Evolutionary conservation across 78 protist species (phyloP).

Genomic region (Chrysochromulina tobinii): DNA sequence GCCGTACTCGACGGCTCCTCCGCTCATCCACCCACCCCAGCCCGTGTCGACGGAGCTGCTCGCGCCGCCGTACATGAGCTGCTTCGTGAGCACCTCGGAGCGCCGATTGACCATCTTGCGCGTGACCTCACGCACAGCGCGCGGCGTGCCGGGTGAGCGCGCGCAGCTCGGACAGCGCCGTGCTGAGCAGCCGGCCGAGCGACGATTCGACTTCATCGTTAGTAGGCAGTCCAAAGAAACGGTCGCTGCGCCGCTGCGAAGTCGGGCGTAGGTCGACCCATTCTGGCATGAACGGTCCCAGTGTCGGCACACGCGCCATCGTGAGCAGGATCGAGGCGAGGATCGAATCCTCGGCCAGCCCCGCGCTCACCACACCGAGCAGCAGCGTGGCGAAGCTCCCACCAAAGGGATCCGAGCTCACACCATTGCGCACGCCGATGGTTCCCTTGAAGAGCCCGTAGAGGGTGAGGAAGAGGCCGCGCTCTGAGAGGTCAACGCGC

Average conservation of each 20-base stretch:
- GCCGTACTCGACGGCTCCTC: not conserved
- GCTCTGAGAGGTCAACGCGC: no score
- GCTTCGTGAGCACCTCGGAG: not conserved
- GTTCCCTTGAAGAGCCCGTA: not conserved
- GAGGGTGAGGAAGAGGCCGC: not conserved
- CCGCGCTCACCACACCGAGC: not conserved
- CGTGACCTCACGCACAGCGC: not conserved
- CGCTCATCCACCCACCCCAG: not conserved
- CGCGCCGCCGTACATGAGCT: not conserved
- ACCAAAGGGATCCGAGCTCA: not conserved
- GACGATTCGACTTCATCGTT: not conserved
- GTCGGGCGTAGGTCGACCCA: not conserved
- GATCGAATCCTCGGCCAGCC: not conserved
- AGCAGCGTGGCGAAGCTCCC: not conserved
- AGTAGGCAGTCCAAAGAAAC: not conserved
- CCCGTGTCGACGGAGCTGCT: not conserved
- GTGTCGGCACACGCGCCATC: not conserved
- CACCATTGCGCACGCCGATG: not conserved
- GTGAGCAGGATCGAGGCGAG: not conserved
- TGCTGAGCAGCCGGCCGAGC: not conserved
- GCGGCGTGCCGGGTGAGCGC: not conserved
- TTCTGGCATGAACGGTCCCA: not conserved
- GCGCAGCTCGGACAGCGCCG: not conserved
- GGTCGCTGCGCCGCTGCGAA: not conserved
- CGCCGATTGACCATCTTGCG: not conserved